Base-by-base conservation (phyloP, 129 eudicot genomes). In the Helianthus tuberosus region DNA sequence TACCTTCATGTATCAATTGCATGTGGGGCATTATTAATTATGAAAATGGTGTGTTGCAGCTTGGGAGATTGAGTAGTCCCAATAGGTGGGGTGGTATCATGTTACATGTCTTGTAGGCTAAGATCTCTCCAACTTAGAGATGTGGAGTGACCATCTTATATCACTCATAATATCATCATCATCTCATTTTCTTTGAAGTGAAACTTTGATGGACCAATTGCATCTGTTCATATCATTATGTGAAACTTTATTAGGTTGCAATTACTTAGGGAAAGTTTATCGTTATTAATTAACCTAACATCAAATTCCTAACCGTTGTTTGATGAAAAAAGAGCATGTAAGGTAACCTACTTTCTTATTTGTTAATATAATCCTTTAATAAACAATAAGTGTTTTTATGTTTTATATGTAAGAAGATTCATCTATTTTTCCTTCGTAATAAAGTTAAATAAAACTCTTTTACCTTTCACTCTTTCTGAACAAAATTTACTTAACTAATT, bases 121-220 rank as follows among this genome's bases (percentile, higher is more conserved):
- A 79, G 83, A 72, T 54, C 78, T 64, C 73, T 36, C 63, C 68
- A 64, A 72, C 68, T 77, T 65, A 73, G 46, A 79, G 83, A 72
- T 72, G 83, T 71, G 11, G 78, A 72, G 74, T 64, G 78, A 43
- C 62, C 78, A 72, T 72, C 82, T 79, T 79, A 64, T 16, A 41
- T 70, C 72, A 77, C 80, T 41, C 67, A 64, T 53, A 36, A 44
- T 51, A 71, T 62, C 77, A 78, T 70, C 72, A 78, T 72, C 74
- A 32, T 64, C 20, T 53, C 52, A 29, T 23, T 72, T 64, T 79
- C 83, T 72, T 79, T 66, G 63, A 79, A 79, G 78, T 72, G 74
- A 79, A 72, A 79, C 78, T 72, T 53, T 72, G 74, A 72, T 79
- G 32, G 62, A 72, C 62, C 74, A 72, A 72, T 59, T 71, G 29